Evolutionary conservation across 2,329 filamentous ascomycete species (phyloP), one percentile per base, ranked within the genome.

Genomic region (Epichloe glyceriae): DNA sequence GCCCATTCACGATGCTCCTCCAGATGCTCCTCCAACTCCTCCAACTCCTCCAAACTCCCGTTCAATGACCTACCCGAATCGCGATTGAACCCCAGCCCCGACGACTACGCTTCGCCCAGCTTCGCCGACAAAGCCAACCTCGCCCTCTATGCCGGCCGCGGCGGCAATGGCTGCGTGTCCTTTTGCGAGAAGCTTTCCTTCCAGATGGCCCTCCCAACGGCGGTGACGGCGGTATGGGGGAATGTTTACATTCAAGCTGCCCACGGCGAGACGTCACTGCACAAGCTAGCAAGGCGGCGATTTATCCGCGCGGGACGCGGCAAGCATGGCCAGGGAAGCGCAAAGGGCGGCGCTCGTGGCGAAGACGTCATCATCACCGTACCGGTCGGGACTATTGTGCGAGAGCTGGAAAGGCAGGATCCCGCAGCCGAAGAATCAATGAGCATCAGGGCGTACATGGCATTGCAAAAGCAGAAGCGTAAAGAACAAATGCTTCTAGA

Each of bases 161-260:
- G 93, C 26, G 93, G 93, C 8, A 83, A 93, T 62, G 93, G 93
- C 55, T 98, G 93, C 63, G 88, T 97, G 47, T 93, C 93, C 0
- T 98, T 97, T 71, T 94, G 42, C 84, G 91, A 19, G 93, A 98
- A 61, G 91, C 91, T 55, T 97, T 86, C 67, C 75, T 96, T 33
- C 80, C 83, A 43, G 83, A 95, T 56, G 93, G 93, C 0, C 93
- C 93, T 11, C 81, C 93, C 10, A 97, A 98, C 66, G 93, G 93
- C 46, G 93, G 93, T 53, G 89, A 98, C 63, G 93, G 93, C 41
- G 93, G 93, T 4, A 85, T 82, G 51, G 93, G 93, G 93, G 93
- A 94, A 86, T 60, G 75, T 98, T 57, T 97, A 95, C 66, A 94
- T 98, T 52, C 91, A 97, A 68, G 90, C 93, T 7, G 82, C 95